Evolutionary conservation across 2,329 filamentous ascomycete species (phyloP), one percentile per base, ranked within the genome.

Genomic region (Furcasterigmium sp.): DNA sequence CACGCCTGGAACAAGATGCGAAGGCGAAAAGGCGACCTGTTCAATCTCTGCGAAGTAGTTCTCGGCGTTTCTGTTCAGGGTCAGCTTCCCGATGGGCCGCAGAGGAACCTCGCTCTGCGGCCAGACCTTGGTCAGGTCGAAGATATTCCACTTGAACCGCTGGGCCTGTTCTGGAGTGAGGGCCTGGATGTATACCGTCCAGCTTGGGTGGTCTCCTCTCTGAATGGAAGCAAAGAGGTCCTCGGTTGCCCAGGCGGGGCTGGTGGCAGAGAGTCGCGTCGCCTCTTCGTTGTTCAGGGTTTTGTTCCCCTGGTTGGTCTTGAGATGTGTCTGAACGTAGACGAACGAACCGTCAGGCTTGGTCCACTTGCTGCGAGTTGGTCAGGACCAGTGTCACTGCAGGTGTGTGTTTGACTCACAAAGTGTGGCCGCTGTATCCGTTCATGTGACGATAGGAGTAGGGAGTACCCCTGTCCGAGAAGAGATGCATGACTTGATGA

Each of bases 111-210:
- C 64, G 19, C 59, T 55, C 28, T 73, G 65, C 1, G 72, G 69
- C 73, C 72, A 76, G 35, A 71, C 66, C 47, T 76, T 73, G 13
- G 75, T 79, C 43, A 72, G 63, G 53, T 81, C 76, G 51, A 80
- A 76, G 39, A 77, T 65, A 46, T 75, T 69, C 53, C 65, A 66
- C 5, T 63, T 59, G 43, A 68, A 68, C 2, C 49, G 65, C 41
- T 70, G 68, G 4, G 72, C 72, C 40, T 75, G 62, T 43, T 69
- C 58, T 1, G 72, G 68, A 10, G 65, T 61, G 62, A 79, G 75
- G 34, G 72, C 63, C 53, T 79, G 74, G 2, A 77, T 55, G 48
- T 67, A 70, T 9, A 75, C 56, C 9, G 65, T 72, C 75, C 75
- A 76, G 2, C 57, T 60, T 0, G 70, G 69, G 44, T 54, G 65